Percentiles rank a stretch among this genome's conserved stretches.
These are phyloP conservation scores for Flaveria ramosissima DNA, from an alignment of 129 eudicot species.

Conservation along the genomic window DNA sequence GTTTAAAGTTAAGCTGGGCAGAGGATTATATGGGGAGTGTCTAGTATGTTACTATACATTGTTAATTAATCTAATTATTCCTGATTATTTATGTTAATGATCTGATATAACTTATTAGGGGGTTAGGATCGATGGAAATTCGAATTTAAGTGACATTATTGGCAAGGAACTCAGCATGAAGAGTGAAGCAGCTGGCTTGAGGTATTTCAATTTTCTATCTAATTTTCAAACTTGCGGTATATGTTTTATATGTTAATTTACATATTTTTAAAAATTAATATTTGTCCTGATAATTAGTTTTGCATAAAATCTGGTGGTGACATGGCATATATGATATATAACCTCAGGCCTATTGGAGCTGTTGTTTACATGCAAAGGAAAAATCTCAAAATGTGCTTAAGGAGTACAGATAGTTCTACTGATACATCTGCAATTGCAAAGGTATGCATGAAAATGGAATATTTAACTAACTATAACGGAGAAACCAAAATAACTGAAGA, in stretches of 20 bases:
- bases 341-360: conserved; percentile 84
- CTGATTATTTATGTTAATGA: neutral
- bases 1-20: conserved; percentile 63
- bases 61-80: conserved; percentile 5
- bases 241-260: neutral
- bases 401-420: conserved; percentile 63
- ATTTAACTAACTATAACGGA: neutral
- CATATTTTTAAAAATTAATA: neutral
- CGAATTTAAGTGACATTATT: conserved; percentile 65
- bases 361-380: conserved; percentile 87
- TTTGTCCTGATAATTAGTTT: neutral
- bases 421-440: conserved; percentile 88
- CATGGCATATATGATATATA: conserved; percentile 8
- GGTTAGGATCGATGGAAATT: conserved; percentile 57
- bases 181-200: conserved; percentile 79
- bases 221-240: neutral
- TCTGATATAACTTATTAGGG: conserved; percentile 48
- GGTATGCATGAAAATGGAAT: conserved; percentile 43
- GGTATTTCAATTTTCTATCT: conserved; percentile 43
- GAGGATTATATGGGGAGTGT: conserved; percentile 90
- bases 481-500: neutral
- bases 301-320: neutral
- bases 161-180: conserved; percentile 70
- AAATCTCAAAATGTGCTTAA: conserved; percentile 81
- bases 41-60: conserved; percentile 48